Percentiles rank a stretch among this genome's conserved stretches.
phyloP scores from a whole-genome alignment of 192 early-diverging fungal species.

The Pilaira anomala region DNA sequence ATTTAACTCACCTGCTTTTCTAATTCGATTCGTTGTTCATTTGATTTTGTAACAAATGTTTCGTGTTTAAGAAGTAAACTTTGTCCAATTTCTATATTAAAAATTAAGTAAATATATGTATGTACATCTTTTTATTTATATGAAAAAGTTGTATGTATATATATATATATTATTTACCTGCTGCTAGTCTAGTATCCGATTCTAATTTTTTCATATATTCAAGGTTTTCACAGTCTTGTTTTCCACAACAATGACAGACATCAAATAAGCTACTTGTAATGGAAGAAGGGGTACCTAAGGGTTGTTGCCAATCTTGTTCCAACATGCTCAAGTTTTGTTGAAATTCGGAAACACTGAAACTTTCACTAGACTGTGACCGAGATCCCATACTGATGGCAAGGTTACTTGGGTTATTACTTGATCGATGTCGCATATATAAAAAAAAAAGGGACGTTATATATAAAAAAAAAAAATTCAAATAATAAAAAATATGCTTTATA shows the following conservation, averaged over 20 bases:
- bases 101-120: constrained; percentile 1
- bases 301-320: constrained; percentile 8
- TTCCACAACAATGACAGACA: constrained; percentile 20
- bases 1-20: constrained; percentile 32
- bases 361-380: too few relatives aligned
- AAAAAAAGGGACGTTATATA: too few relatives aligned
- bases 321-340: not conserved
- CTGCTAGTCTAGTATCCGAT: constrained; percentile 39
- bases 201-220: constrained; percentile 32
- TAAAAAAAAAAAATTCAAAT: too few relatives aligned
- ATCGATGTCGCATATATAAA: too few relatives aligned
- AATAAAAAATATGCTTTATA: too few relatives aligned
- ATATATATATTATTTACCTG: constrained; percentile 28
- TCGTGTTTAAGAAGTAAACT: constrained; percentile 41
- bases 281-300: not conserved
- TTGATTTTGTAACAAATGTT: constrained; percentile 28
- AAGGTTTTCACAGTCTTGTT: constrained; percentile 12
- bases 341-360: not conserved
- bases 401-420: too few relatives aligned
- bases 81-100: constrained; percentile 43
- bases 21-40: constrained; percentile 23
- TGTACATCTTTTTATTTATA: not conserved
- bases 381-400: too few relatives aligned
- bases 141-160: not conserved
- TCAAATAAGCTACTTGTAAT: constrained; percentile 1